A percentile compares a stretch with the other conserved stretches of the same genome.
phyloP scores from a whole-genome alignment of 768 basidiomycete species.

The Clitopilus hobsonii region DNA sequence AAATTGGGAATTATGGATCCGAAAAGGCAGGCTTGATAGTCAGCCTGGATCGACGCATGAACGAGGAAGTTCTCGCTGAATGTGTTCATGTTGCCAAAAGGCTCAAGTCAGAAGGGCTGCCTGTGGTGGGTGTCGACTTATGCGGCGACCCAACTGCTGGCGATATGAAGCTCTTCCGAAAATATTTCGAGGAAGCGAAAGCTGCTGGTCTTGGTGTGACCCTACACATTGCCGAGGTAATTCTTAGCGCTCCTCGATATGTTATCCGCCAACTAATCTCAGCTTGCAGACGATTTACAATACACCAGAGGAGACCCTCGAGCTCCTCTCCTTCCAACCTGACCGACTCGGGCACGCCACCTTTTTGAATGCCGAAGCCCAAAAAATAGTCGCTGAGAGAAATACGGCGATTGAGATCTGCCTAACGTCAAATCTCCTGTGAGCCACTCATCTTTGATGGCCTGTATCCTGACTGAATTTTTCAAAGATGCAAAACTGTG shows the following conservation, averaged over 20 bases:
- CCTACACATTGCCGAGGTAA: slow-evolving; percentile 81
- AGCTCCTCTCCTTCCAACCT: slow-evolving; percentile 58
- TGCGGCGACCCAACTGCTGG: slow-evolving; percentile 73
- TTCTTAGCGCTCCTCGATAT: not conserved
- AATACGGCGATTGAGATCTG: slow-evolving; percentile 76
- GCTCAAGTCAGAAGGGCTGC: slow-evolving; percentile 50
- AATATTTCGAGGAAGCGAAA: slow-evolving; percentile 50
- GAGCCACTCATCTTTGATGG: slow-evolving; percentile 7
- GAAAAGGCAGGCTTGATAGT: slow-evolving; percentile 60
- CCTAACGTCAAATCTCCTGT: slow-evolving; percentile 75
- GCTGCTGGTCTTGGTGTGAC: slow-evolving; percentile 67
- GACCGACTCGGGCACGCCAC: slow-evolving; percentile 79
- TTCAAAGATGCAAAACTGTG: slow-evolving; percentile 64
- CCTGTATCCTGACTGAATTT: not conserved
- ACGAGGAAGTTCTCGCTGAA: slow-evolving; percentile 40
- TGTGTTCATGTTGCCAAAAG: slow-evolving; percentile 52
- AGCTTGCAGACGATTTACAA: slow-evolving; percentile 38
- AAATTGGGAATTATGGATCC: slow-evolving; percentile 52
- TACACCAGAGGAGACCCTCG: slow-evolving; percentile 51
- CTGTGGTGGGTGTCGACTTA: slow-evolving; percentile 75
- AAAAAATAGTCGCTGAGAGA: slow-evolving; percentile 44
- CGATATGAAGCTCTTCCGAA: slow-evolving; percentile 44
- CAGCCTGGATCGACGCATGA: slow-evolving; percentile 75
- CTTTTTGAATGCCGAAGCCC: slow-evolving; percentile 61
- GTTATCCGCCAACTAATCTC: not conserved